Percentiles rank a stretch among this genome's conserved stretches.
Evolutionary conservation across 768 basidiomycete species (phyloP).

Genomic region (Amanita subjunquillea): DNA sequence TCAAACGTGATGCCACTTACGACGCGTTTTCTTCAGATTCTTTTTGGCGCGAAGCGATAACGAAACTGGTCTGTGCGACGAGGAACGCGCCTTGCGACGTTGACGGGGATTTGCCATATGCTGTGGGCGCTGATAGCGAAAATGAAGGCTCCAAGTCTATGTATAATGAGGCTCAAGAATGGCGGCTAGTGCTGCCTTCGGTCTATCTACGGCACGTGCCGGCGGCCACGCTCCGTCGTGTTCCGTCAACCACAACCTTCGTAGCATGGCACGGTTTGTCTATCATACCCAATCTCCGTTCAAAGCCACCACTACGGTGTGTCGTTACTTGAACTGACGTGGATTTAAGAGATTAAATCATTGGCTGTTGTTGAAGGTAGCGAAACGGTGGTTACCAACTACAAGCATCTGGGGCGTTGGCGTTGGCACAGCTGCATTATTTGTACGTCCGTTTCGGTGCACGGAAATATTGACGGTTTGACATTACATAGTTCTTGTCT

Average conservation of each 20-base stretch:
- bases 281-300: conserved; percentile 30
- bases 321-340: conserved; percentile 8
- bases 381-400: conserved; percentile 49
- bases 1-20: conserved; percentile 27
- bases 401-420: conserved; percentile 66
- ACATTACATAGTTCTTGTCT: conserved; percentile 48
- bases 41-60: conserved; percentile 69
- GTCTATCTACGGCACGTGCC: background rate
- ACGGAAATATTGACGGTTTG: background rate
- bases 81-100: conserved; percentile 75
- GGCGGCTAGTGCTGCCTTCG: background rate
- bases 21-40: conserved; percentile 68
- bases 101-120: conserved; percentile 92
- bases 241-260: background rate
- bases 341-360: background rate
- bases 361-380: conserved; percentile 23
- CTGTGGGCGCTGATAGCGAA: background rate
- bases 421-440: conserved; percentile 53
- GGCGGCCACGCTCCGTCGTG: background rate
- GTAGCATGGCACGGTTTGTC: conserved; percentile 31
- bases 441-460: conserved; percentile 34
- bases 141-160: background rate
- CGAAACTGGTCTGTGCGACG: conserved; percentile 59
- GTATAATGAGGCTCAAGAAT: background rate
- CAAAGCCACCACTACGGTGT: conserved; percentile 25